phyloP scores from a whole-genome alignment of 192 early-diverging fungal genomes.

The Lunasporangiospora selenospora region DNA sequence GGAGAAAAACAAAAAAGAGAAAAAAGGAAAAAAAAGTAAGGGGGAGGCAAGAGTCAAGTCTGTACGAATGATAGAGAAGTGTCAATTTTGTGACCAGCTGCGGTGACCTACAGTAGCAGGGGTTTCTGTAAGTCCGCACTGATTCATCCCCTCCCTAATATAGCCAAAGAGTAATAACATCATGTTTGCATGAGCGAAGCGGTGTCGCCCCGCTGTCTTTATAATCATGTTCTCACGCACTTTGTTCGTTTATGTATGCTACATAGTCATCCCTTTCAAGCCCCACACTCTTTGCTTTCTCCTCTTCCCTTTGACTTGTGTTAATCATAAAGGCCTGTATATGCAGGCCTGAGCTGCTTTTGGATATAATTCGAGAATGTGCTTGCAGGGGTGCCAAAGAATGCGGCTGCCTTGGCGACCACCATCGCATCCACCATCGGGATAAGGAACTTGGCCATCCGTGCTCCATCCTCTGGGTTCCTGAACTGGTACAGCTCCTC shows the following conservation, averaged over 20 bases:
- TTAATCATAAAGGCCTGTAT: conserved; percentile 44
- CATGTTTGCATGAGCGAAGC: too few species aligned
- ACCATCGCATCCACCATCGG: conserved; percentile 65
- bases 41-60: too few species aligned
- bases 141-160: too few species aligned
- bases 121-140: too few species aligned
- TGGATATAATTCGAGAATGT: conserved; percentile 55
- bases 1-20: not conserved
- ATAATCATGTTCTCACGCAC: too few species aligned
- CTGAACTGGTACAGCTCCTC: conserved; percentile 30
- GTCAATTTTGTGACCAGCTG: too few species aligned
- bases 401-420: conserved; percentile 52
- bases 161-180: too few species aligned
- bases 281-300: not conserved
- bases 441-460: conserved; percentile 49
- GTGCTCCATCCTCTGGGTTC: conserved; percentile 39
- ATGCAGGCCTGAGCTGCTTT: conserved; percentile 37
- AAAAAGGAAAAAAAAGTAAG: not conserved
- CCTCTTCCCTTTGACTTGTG: not conserved
- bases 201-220: too few species aligned
- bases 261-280: not conserved
- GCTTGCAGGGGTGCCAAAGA: conserved; percentile 58
- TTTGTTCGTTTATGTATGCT: too few species aligned
- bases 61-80: too few species aligned
- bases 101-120: too few species aligned